Evolutionary conservation across 352 stramenopile species (phyloP), one percentile per base, ranked within the genome.

Genomic region (Pythium folliculosum): DNA sequence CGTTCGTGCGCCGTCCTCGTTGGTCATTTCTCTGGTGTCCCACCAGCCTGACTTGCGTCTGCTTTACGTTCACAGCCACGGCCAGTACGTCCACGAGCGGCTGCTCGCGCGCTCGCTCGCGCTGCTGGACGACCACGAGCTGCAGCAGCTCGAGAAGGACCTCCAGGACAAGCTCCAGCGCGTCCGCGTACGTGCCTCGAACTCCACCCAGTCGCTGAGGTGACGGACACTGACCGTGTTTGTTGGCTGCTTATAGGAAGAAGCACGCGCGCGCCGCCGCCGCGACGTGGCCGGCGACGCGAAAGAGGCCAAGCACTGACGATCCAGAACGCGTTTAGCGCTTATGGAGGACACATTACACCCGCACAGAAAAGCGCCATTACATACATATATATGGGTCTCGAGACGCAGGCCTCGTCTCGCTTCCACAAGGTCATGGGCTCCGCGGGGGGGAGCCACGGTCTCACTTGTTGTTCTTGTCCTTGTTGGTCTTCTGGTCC

Each of bases 71-170:
- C 38, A 38, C 22, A 43, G 82, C 53, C 75, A 91, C 25, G 79
- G 82, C 6, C 77, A 87, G 63, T 91, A 79, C 81, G 77, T 89
- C 69, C 81, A 89, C 71, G 65, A 81, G n/a, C 77, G 77, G 43
- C 72, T 91, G 0, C 67, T 91, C 43, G 65, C 73, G 25, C 76
- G 80, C 37, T 89, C 80, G 43, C 72, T 90, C 30, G 16, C 73
- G 37, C 77, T 90, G 21, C 67, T 84, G 13, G 69, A 76, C 21
- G 76, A 82, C 12, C 48, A 77, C 0, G 77, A 88, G 58, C 75
- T 89, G 25, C 30, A 76, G 0, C 65, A 78, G 16, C 70, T 87
- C 60, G 72, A 90, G 56, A 73, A 59, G 55, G 75, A 85, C 40
- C 77, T 91, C 10, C 73, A 88, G 40, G 50, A 69, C 35, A 88